Conservation (phyloP, 169 alveolate genomes). For the Plasmodium berghei region DNA sequence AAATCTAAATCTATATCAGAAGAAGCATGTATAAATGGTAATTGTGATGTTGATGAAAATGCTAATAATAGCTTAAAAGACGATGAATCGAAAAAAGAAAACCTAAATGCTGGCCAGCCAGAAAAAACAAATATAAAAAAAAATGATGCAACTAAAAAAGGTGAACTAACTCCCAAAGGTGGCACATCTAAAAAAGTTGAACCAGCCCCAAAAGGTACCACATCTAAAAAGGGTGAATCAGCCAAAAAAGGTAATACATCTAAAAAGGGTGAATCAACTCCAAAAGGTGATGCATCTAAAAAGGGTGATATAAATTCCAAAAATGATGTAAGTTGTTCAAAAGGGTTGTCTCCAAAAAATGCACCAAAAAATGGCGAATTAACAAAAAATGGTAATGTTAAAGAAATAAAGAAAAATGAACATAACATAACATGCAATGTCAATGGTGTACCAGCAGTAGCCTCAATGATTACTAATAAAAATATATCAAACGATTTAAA, state of each 20-base stretch:
- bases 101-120: neutral
- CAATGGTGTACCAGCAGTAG: neutral
- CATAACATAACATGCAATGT: neutral
- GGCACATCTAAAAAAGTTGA: neutral
- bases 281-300: neutral
- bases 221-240: neutral
- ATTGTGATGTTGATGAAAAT: constrained; percentile 1
- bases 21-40: neutral
- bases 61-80: neutral
- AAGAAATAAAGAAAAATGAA: constrained; percentile 2
- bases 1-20: constrained; percentile 15
- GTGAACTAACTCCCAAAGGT: neutral
- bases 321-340: neutral
- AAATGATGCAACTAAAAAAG: neutral
- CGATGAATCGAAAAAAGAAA: neutral
- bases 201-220: neutral
- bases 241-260: neutral
- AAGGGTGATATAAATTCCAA: neutral
- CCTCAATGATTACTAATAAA: neutral
- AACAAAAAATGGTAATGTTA: neutral
- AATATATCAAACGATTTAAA: neutral
- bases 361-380: neutral
- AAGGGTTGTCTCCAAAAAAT: neutral
- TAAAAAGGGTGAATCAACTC: neutral
- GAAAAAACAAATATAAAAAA: neutral